These are phyloP conservation scores for Nakataea oryzae DNA, from an alignment of 2,329 filamentous ascomycete genomes.

Conservation along the genomic window DNA sequence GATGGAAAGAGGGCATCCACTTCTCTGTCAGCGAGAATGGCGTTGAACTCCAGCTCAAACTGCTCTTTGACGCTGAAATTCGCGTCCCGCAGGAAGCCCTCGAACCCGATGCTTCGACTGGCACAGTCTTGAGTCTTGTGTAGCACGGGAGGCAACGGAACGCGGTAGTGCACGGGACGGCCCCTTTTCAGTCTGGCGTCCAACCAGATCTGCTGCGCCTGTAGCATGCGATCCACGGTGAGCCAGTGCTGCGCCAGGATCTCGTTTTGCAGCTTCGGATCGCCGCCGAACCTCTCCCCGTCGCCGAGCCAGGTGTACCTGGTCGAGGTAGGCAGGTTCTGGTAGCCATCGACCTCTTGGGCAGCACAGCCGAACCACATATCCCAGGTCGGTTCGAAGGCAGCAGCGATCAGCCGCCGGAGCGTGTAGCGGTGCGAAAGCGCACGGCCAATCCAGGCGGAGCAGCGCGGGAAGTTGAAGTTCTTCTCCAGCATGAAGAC, in stretches of 20 bases:
- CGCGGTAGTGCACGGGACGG: not conserved
- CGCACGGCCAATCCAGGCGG: conserved; percentile 30
- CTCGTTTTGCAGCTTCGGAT: conserved; percentile 26
- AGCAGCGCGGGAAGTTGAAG: conserved; percentile 32
- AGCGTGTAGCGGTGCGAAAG: conserved; percentile 29
- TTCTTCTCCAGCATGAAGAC: conserved; percentile 42
- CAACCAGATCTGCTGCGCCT: conserved; percentile 10
- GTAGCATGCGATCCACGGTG: conserved; percentile 7
- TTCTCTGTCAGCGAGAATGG: not conserved
- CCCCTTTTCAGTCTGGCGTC: not conserved
- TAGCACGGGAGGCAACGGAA: not conserved
- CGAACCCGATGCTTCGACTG: not conserved
- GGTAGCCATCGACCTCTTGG: conserved; percentile 6
- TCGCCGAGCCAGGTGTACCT: conserved; percentile 5
- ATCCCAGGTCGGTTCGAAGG: conserved; percentile 30
- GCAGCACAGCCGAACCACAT: conserved; percentile 17
- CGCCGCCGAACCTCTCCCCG: conserved; percentile 18
- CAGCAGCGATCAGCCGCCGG: conserved; percentile 20
- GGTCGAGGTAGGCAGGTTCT: not conserved
- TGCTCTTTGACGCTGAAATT: conserved; percentile 1
- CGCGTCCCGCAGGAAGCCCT: not conserved
- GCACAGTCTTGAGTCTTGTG: not conserved
- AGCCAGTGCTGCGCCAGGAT: conserved; percentile 9
- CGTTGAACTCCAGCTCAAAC: not conserved
- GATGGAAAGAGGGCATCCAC: not conserved